phyloP scores from a whole-genome alignment of 2,329 filamentous ascomycete species.

The Trichoderma sp. region DNA sequence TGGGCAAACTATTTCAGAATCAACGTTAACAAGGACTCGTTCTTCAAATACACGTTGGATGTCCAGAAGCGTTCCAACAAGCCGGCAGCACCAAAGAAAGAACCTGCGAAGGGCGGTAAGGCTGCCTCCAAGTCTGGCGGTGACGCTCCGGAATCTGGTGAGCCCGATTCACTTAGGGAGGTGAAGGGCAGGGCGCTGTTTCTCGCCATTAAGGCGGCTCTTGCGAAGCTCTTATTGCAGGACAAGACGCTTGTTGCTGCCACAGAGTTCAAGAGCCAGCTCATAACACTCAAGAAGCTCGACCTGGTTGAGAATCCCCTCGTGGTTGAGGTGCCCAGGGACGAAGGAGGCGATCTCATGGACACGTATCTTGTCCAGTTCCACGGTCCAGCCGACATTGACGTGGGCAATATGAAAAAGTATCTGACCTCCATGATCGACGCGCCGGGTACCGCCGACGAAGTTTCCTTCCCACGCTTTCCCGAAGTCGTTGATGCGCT shows the following conservation, averaged over 20 bases:
- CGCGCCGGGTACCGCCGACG: conserved; percentile 37
- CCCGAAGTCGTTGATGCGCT: conserved; percentile 53
- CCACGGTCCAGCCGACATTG: conserved; percentile 43
- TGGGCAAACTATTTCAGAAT: conserved; percentile 60
- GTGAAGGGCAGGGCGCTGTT: conserved; percentile 50
- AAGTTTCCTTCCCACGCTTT: conserved; percentile 52
- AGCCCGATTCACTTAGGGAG: conserved; percentile 31
- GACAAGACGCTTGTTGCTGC: conserved; percentile 42
- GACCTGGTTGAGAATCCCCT: conserved; percentile 41
- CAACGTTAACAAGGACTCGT: conserved; percentile 39
- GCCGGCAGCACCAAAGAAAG: conserved; percentile 16
- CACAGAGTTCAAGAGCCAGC: conserved; percentile 55
- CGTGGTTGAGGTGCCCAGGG: conserved; percentile 40
- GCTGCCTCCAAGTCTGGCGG: conserved; percentile 28
- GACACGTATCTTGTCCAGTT: conserved; percentile 49
- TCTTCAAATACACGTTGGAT: conserved; percentile 53
- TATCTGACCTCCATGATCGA: conserved; percentile 51
- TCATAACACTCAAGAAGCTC: conserved; percentile 47
- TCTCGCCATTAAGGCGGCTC: conserved; percentile 45
- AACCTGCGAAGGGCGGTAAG: conserved; percentile 24
- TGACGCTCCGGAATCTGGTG: conserved; percentile 3
- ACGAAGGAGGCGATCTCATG: conserved; percentile 37
- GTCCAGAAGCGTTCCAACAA: conserved; percentile 42
- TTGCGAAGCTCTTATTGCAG: conserved; percentile 41
- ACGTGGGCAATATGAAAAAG: conserved; percentile 46